Evolutionary conservation across 106 monocot species (phyloP).

Genomic region (Hemerocallis citrina): DNA sequence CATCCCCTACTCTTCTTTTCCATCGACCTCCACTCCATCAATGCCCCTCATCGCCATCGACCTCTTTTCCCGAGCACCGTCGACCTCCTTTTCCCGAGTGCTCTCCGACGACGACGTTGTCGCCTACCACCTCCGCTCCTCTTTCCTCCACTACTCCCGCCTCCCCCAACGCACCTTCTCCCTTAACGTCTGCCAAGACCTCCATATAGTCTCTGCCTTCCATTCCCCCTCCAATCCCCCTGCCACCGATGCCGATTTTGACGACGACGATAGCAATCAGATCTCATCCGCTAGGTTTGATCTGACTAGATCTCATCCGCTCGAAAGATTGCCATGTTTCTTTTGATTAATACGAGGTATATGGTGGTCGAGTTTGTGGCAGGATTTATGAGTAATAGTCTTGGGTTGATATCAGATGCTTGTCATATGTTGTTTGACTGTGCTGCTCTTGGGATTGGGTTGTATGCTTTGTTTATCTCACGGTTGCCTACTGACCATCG

Average conservation of each 20-base stretch:
- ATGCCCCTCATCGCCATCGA: too few species aligned
- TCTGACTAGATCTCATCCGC: slow-evolving; percentile 29
- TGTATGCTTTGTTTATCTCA: slow-evolving; percentile 93
- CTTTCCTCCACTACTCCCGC: slow-evolving; percentile 33
- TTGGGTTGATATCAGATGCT: slow-evolving; percentile 97
- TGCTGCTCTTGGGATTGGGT: slow-evolving; percentile 88
- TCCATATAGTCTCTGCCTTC: slow-evolving; percentile 21
- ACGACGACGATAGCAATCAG: slow-evolving; percentile 21
- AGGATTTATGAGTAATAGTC: slow-evolving; percentile 95
- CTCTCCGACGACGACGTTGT: slow-evolving; percentile 2
- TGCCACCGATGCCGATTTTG: slow-evolving; percentile 23
- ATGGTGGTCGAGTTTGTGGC: slow-evolving; percentile 96
- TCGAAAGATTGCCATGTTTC: slow-evolving; percentile 87
- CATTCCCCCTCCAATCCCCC: slow-evolving; percentile 22
- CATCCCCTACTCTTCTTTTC: too few species aligned
- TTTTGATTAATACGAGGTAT: slow-evolving; percentile 80
- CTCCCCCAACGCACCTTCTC: slow-evolving; percentile 20
- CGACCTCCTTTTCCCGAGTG: too few species aligned
- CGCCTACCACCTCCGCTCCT: slow-evolving; percentile 20
- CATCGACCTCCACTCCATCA: too few species aligned
- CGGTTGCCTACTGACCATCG: slow-evolving; percentile 67
- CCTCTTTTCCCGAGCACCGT: too few species aligned
- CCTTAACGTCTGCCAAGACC: slow-evolving; percentile 14
- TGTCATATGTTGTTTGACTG: slow-evolving; percentile 99
- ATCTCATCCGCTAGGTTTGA: slow-evolving; percentile 43